Percentiles rank a stretch among this genome's conserved stretches.
Conservation (phyloP, 305 asterid species). For the Fraxinus greggii region DNA sequence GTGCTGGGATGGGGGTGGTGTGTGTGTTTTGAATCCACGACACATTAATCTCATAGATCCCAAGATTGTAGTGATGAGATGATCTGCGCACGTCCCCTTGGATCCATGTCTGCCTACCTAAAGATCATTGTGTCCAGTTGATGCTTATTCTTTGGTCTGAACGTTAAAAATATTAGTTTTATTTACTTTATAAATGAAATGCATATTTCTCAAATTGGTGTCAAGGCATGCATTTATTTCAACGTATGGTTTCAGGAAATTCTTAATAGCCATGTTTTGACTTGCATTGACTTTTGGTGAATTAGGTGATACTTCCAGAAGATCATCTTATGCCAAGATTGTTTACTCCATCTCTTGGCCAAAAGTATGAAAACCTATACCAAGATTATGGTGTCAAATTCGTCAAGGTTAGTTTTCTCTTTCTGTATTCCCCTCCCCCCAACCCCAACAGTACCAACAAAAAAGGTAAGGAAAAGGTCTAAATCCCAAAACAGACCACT, state of each 20-base stretch:
- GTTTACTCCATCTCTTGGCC: slow-evolving; percentile 84
- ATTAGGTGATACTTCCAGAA: slow-evolving; percentile 78
- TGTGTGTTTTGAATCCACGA: too few relatives aligned
- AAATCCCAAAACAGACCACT: background rate
- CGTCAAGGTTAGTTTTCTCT: slow-evolving; percentile 60
- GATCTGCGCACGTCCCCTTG: too few relatives aligned
- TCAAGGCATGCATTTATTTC: background rate
- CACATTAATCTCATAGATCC: too few relatives aligned
- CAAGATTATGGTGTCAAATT: slow-evolving; percentile 74
- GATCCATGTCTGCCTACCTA: too few relatives aligned
- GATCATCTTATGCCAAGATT: slow-evolving; percentile 79
- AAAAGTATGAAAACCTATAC: slow-evolving; percentile 78
- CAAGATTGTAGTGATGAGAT: too few relatives aligned
- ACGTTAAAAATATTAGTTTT: too few relatives aligned
- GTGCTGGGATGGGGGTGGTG: too few relatives aligned
- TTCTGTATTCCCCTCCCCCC: slow-evolving; percentile 1
- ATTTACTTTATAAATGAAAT: too few relatives aligned
- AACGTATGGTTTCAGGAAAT: background rate
- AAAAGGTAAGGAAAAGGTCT: background rate
- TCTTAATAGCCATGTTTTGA: slow-evolving; percentile 8
- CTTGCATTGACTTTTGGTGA: slow-evolving; percentile 15
- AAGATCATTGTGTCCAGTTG: too few relatives aligned
- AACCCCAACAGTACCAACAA: too few relatives aligned
- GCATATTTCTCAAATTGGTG: too few relatives aligned
- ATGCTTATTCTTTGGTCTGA: too few relatives aligned